These are phyloP conservation scores for Xylaria castorea DNA, from an alignment of 495 filamentous ascomycete genomes.

Conservation along the genomic window DNA sequence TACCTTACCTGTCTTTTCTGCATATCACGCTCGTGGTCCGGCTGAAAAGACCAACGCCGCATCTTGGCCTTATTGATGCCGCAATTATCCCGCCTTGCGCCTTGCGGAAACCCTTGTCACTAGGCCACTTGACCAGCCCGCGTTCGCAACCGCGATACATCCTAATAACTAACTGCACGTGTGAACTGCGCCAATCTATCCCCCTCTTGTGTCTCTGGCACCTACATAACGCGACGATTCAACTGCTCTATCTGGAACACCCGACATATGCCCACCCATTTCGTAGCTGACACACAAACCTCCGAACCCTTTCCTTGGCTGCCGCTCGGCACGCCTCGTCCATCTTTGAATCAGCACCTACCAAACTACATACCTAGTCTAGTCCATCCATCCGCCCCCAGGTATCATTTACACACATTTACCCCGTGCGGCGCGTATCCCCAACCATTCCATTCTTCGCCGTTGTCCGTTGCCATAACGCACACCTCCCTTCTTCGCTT, in stretches of 20 bases:
- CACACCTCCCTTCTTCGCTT: neutral
- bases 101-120: neutral
- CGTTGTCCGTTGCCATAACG: neutral
- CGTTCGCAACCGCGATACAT: neutral
- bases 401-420: slow-evolving; percentile 3
- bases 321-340: slow-evolving; percentile 17
- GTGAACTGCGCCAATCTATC: neutral
- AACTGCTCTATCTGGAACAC: slow-evolving; percentile 27
- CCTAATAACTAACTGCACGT: neutral
- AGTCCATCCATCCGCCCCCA: slow-evolving; percentile 5
- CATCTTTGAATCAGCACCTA: slow-evolving; percentile 4
- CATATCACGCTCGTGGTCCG: neutral
- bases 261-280: slow-evolving; percentile 29
- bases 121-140: neutral
- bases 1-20: neutral
- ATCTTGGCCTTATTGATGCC: slow-evolving; percentile 10
- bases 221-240: slow-evolving; percentile 12
- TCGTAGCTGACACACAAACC: slow-evolving; percentile 3
- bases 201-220: neutral
- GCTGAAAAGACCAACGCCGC: neutral
- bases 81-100: slow-evolving; percentile 2
- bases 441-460: neutral
- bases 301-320: slow-evolving; percentile 23
- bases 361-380: neutral
- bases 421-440: neutral